These are phyloP conservation scores for Gracilaria gracilis DNA, from an alignment of 23 red algal species.

Conservation along the genomic window DNA sequence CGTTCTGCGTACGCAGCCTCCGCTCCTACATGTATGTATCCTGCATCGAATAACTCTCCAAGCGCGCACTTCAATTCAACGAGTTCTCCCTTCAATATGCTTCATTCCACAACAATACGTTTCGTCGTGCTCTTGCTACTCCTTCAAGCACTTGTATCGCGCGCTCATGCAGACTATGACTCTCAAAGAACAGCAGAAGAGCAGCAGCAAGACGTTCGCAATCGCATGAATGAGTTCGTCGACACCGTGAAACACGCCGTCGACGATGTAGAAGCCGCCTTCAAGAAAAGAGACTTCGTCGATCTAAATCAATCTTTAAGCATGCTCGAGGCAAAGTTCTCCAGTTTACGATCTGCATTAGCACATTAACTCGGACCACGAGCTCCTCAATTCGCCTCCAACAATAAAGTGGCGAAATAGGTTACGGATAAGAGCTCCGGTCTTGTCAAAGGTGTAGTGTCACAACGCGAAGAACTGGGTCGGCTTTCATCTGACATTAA, in stretches of 20 bases:
- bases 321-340: conserved; percentile 48
- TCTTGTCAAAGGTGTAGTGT: conserved; percentile 44
- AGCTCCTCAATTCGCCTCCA: conserved; percentile 18
- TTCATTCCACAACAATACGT: conserved; percentile 7
- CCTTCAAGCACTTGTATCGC: background rate
- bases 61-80: background rate
- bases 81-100: background rate
- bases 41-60: background rate
- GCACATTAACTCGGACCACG: conserved; percentile 41
- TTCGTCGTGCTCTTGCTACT: background rate
- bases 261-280: conserved; percentile 49
- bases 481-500: conserved; percentile 43
- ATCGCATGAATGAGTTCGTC: conserved; percentile 62
- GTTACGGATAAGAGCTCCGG: conserved; percentile 40
- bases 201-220: conserved; percentile 39
- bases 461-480: conserved; percentile 55
- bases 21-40: background rate
- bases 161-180: background rate
- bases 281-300: conserved; percentile 41
- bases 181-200: background rate
- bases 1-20: no score
- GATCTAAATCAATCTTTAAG: conserved; percentile 48
- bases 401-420: conserved; percentile 39
- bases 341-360: conserved; percentile 47
- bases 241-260: conserved; percentile 52